Percentiles rank a stretch among this genome's conserved stretches.
phyloP scores from a whole-genome alignment of 176 grass and related monocot genomes.

The Dendrocalamus sinicus region DNA sequence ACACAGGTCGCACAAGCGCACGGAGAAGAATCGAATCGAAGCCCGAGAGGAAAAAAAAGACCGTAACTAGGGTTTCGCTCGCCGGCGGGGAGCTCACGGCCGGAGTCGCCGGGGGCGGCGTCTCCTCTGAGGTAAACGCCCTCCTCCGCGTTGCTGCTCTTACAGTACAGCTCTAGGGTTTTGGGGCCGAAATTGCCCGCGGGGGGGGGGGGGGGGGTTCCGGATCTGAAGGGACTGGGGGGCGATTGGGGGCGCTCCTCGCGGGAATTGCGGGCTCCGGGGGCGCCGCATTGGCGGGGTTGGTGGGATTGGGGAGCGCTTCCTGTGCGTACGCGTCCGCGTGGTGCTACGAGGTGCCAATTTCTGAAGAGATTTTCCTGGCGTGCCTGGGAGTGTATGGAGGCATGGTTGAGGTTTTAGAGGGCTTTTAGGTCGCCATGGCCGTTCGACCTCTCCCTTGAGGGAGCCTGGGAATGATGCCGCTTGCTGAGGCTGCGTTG shows the following conservation, averaged over 20 bases:
- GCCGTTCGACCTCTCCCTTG: not conserved
- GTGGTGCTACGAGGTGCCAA: not conserved
- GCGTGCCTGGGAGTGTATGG: not conserved
- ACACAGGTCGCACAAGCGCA: conserved; percentile 38
- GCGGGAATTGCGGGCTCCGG: conserved; percentile 18
- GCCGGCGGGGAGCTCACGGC: conserved; percentile 15
- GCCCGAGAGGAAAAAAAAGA: not conserved
- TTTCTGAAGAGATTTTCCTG: not conserved
- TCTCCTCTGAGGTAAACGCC: conserved; percentile 27
- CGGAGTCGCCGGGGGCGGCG: not conserved
- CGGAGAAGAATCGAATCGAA: conserved; percentile 36
- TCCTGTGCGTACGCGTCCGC: conserved; percentile 2
- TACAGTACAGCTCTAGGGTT: conserved; percentile 11
- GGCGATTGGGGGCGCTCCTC: not conserved
- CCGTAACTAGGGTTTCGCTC: conserved; percentile 42
- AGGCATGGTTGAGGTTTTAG: conserved; percentile 21
- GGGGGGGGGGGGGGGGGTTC: not conserved
- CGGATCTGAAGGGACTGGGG: conserved; percentile 36
- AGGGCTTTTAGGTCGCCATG: conserved; percentile 7
- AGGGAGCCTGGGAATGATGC: not conserved
- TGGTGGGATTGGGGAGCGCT: conserved; percentile 18
- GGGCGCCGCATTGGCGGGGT: conserved; percentile 33
- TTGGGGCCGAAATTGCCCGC: not conserved
- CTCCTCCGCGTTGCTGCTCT: not conserved
- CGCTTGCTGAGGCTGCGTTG: not conserved